These are phyloP conservation scores for Tuber microsphaerosporum DNA, from an alignment of 495 filamentous ascomycete species.

Conservation along the genomic window DNA sequence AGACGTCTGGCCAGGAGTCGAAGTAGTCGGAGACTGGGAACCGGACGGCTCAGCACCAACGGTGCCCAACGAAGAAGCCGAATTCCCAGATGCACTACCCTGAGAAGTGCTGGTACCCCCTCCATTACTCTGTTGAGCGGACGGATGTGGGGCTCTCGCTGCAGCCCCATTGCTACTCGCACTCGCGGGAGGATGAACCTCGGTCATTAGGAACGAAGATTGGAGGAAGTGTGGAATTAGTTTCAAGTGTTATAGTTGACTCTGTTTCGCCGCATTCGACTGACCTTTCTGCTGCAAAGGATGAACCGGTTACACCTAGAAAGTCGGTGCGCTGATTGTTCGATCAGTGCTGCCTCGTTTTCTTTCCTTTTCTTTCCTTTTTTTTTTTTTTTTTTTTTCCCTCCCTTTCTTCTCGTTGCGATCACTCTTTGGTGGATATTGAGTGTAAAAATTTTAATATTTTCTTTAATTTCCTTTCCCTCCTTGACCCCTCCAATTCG, in stretches of 20 bases:
- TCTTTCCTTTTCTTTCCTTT: background rate
- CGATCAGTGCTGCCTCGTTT: constrained; percentile 23
- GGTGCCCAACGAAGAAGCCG: constrained; percentile 23
- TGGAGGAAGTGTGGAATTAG: constrained; percentile 33
- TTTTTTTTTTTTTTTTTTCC: no score
- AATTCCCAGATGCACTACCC: constrained; percentile 11
- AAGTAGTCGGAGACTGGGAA: constrained; percentile 39
- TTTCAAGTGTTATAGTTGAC: constrained; percentile 35
- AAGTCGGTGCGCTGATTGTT: constrained; percentile 36
- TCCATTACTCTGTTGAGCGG: constrained; percentile 24
- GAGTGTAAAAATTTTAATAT: constrained; percentile 26
- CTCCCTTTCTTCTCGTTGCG: constrained; percentile 18
- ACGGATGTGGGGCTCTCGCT: constrained; percentile 33
- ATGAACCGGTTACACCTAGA: constrained; percentile 32
- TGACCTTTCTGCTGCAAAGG: constrained; percentile 32
- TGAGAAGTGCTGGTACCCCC: constrained; percentile 14
- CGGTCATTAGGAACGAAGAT: constrained; percentile 37
- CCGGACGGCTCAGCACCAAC: constrained; percentile 26
- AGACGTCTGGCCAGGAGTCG: constrained; percentile 38
- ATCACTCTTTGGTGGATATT: constrained; percentile 32
- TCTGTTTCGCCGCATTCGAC: constrained; percentile 36
- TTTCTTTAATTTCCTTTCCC: constrained; percentile 5
- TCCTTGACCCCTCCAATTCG: constrained; percentile 12
- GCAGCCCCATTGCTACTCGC: constrained; percentile 37
- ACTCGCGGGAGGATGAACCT: constrained; percentile 35